Percentiles rank a stretch among this genome's conserved stretches.
These are phyloP conservation scores for Astrocystis sublimbata DNA, from an alignment of 495 filamentous ascomycete genomes.

Conservation along the genomic window DNA sequence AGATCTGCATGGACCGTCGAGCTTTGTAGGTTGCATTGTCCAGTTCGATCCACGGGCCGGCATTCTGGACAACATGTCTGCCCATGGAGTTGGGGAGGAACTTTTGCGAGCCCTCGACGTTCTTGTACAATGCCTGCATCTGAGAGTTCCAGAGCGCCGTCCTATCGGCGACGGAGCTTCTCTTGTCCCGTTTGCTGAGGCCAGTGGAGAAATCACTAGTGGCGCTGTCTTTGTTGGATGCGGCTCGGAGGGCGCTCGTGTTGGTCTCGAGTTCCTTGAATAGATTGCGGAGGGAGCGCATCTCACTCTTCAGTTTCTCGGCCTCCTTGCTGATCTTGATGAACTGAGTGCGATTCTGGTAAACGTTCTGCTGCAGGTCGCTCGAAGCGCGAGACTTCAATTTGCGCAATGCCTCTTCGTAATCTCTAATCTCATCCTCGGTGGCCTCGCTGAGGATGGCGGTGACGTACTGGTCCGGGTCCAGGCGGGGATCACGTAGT, in stretches of 20 bases:
- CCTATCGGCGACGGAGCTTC: constrained; percentile 88
- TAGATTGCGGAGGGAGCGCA: constrained; percentile 82
- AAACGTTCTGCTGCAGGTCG: constrained; percentile 94
- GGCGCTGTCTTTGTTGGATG: constrained; percentile 49
- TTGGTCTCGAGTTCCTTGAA: constrained; percentile 82
- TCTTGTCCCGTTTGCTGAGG: constrained; percentile 65
- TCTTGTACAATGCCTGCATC: constrained; percentile 85
- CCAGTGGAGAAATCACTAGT: constrained; percentile 46
- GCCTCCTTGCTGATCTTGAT: constrained; percentile 99
- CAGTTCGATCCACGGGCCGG: constrained; percentile 88
- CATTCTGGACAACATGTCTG: constrained; percentile 87
- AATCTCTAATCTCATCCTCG: constrained; percentile 90
- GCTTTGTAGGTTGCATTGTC: constrained; percentile 97
- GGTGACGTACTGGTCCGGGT: constrained; percentile 75
- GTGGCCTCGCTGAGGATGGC: constrained; percentile 82
- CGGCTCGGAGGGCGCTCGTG: constrained; percentile 72
- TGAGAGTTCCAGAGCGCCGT: constrained; percentile 94
- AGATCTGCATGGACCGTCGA: constrained; percentile 77
- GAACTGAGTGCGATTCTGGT: constrained; percentile 96
- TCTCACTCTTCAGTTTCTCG: constrained; percentile 94
- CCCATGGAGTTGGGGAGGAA: constrained; percentile 89
- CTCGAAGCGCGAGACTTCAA: constrained; percentile 79
- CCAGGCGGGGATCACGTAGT: constrained; percentile 76
- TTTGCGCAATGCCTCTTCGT: constrained; percentile 71
- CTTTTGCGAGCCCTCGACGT: constrained; percentile 94